Conservation (phyloP, 148 eudicot species). For the Bassia scoparia region DNA sequence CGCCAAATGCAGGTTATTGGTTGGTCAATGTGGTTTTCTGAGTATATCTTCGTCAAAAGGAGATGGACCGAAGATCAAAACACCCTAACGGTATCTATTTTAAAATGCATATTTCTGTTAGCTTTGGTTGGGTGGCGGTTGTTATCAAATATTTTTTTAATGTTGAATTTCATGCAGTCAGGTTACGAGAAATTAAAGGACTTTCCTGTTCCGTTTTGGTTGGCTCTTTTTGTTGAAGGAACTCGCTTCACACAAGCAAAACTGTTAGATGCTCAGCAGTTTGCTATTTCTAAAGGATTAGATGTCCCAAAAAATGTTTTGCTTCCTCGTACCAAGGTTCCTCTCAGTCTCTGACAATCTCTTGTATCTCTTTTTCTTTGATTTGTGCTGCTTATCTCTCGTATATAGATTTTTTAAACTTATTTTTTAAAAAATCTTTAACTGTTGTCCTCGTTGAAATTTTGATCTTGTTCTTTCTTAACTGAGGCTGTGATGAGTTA, state of each 20-base stretch:
- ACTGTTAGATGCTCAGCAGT: conserved; percentile 61
- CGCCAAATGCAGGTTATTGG: conserved; percentile 66
- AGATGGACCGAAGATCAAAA: conserved; percentile 80
- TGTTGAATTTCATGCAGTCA: conserved; percentile 31
- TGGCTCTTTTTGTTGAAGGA: conserved; percentile 64
- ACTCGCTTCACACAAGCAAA: conserved; percentile 61
- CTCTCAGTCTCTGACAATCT: background rate
- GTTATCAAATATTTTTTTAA: background rate
- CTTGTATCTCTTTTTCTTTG: background rate
- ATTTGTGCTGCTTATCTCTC: background rate
- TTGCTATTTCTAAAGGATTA: conserved; percentile 50
- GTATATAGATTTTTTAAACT: too few relatives aligned
- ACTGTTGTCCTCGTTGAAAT: background rate
- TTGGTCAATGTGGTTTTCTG: conserved; percentile 98
- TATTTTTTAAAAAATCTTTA: too few relatives aligned
- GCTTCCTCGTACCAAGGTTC: conserved; percentile 72
- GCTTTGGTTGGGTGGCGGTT: background rate
- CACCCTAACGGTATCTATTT: conserved; percentile 67
- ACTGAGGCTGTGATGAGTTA: background rate
- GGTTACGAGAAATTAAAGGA: conserved; percentile 54
- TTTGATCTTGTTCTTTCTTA: background rate
- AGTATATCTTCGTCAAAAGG: conserved; percentile 84
- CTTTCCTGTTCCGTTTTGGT: conserved; percentile 64
- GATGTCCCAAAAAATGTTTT: conserved; percentile 56
- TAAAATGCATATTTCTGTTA: conserved; percentile 10